Conservation (phyloP, 1,284 basidiomycete genomes). For the Abortiporus biennis region DNA sequence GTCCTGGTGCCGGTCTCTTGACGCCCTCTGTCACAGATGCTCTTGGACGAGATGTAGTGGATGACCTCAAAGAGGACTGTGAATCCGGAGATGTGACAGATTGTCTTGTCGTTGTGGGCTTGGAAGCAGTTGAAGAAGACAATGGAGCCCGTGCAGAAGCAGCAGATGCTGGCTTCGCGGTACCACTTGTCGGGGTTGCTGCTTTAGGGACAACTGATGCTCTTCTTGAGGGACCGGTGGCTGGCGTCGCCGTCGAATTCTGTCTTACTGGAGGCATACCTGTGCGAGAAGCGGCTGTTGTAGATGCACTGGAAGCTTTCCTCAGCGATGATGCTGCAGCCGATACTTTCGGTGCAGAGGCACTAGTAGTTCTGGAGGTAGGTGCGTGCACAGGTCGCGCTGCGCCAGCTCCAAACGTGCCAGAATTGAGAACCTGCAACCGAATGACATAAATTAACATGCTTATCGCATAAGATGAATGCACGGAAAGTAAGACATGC, state of each 20-base stretch:
- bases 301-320: conserved; percentile 13
- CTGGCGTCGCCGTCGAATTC: not conserved
- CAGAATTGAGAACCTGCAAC: conserved; percentile 59
- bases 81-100: conserved; percentile 45
- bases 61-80: conserved; percentile 16
- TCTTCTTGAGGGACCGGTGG: conserved; percentile 11
- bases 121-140: too few species aligned
- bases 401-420: conserved; percentile 50
- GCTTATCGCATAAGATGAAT: conserved; percentile 1
- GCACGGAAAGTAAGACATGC: conserved; percentile 34
- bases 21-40: conserved; percentile 30
- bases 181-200: not conserved
- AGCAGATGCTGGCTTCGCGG: conserved; percentile 23
- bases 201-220: conserved; percentile 10
- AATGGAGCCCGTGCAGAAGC: too few species aligned
- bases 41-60: conserved; percentile 24
- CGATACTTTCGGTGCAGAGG: conserved; percentile 24
- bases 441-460: conserved; percentile 4
- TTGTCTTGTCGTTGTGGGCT: conserved; percentile 22
- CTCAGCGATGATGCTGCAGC: conserved; percentile 17
- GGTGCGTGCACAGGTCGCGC: too few species aligned
- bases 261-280: conserved; percentile 29
- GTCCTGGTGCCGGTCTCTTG: conserved; percentile 20
- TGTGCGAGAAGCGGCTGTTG: conserved; percentile 31
- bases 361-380: conserved; percentile 32